Percentiles rank a stretch among this genome's conserved stretches.
Conservation (phyloP, 257 asterid genomes). For the Ophiorrhiza pumila region DNA sequence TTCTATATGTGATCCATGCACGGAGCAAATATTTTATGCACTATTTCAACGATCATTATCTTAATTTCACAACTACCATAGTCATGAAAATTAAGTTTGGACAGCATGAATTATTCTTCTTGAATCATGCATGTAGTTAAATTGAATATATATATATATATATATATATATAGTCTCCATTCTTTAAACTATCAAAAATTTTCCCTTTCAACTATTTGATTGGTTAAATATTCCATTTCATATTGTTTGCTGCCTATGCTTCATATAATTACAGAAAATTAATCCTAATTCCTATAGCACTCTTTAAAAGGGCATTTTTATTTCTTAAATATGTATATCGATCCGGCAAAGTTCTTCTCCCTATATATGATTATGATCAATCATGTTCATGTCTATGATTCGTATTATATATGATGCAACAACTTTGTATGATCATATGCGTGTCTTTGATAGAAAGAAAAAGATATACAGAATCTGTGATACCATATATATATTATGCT, state of each 20-base stretch:
- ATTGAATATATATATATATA: not conserved
- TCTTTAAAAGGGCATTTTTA: not conserved
- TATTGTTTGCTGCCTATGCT: not conserved
- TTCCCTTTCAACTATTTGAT: not conserved
- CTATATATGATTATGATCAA: no score
- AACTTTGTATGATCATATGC: not conserved
- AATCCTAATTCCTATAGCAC: not conserved
- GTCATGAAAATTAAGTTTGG: not conserved
- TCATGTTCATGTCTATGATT: not conserved
- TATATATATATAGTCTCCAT: no score
- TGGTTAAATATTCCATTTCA: not conserved
- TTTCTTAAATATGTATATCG: not conserved
- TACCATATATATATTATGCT: not conserved
- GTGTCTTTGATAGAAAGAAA: not conserved
- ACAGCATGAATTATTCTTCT: not conserved
- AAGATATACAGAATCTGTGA: conserved; percentile 1
- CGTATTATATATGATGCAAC: no score
- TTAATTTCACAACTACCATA: not conserved
- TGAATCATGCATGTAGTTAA: not conserved
- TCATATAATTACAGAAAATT: not conserved
- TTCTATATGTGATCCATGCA: conserved; percentile 7
- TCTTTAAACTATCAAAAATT: not conserved
- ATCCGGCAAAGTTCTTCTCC: not conserved
- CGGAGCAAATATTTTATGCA: conserved; percentile 9
- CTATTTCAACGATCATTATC: not conserved